phyloP scores from a whole-genome alignment of 768 basidiomycete species.

The Termitomyces sp. region DNA sequence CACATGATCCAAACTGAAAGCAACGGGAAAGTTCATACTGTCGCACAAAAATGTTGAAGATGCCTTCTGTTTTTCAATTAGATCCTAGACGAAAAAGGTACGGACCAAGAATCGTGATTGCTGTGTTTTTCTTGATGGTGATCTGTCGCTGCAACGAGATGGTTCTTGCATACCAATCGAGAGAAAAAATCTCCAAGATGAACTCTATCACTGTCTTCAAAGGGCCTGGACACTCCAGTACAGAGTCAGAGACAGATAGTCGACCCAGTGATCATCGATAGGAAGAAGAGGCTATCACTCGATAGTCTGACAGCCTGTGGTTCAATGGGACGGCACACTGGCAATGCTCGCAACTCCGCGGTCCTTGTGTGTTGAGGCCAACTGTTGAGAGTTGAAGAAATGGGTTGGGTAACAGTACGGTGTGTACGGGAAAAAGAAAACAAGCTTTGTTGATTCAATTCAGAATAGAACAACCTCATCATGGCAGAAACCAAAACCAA shows the following conservation, averaged over 20 bases:
- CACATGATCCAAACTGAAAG: background rate
- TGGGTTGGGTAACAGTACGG: too few species aligned
- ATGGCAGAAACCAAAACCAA: background rate
- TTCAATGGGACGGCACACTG: background rate
- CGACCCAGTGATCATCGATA: background rate
- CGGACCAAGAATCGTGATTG: background rate
- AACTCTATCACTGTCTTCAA: background rate
- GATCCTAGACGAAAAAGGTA: background rate
- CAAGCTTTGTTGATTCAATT: background rate
- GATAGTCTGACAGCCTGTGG: background rate
- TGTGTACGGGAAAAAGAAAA: background rate
- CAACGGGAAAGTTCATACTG: background rate
- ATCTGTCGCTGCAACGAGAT: too few species aligned
- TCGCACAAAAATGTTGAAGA: background rate
- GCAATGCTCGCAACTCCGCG: background rate
- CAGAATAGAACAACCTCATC: background rate
- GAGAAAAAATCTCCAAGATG: background rate
- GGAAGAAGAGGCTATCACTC: background rate
- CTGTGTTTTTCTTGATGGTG: background rate
- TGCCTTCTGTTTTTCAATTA: background rate
- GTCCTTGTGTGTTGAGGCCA: background rate
- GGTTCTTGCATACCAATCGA: background rate
- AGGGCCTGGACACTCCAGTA: background rate
- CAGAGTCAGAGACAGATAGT: background rate
- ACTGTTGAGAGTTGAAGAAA: too few species aligned